phyloP scores from a whole-genome alignment of 176 grass and related monocot species.

The Melocanna baccifera region DNA sequence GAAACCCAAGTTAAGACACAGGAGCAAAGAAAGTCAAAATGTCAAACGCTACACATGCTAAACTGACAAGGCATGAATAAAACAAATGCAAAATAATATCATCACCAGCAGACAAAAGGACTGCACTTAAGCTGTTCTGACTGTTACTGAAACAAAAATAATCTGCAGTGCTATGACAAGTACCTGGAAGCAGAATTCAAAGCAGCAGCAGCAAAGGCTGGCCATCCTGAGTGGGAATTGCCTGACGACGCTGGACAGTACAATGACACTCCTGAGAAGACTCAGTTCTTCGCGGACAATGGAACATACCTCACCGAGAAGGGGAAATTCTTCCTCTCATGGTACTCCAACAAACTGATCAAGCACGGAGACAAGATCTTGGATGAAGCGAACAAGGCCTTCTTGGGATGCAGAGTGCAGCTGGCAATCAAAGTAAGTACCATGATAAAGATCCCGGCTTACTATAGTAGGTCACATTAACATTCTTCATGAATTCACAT shows the following conservation, averaged over 20 bases:
- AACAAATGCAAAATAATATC: background rate
- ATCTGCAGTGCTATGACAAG: slow-evolving; percentile 85
- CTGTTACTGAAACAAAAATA: slow-evolving; percentile 12
- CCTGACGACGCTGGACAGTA: slow-evolving; percentile 75
- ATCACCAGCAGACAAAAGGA: background rate
- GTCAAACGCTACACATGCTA: slow-evolving; percentile 22
- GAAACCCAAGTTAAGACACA: background rate
- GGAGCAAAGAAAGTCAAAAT: background rate
- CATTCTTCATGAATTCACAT: background rate
- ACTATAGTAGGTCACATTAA: background rate
- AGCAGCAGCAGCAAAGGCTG: slow-evolving; percentile 45
- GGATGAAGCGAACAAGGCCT: slow-evolving; percentile 68
- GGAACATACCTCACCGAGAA: slow-evolving; percentile 63
- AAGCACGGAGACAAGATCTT: slow-evolving; percentile 72
- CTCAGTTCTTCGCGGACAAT: slow-evolving; percentile 54
- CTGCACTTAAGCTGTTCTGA: slow-evolving; percentile 2
- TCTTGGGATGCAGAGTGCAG: slow-evolving; percentile 67
- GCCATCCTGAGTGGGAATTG: slow-evolving; percentile 84
- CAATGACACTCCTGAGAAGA: slow-evolving; percentile 71
- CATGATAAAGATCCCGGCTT: background rate
- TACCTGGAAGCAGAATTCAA: slow-evolving; percentile 66
- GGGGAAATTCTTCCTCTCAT: slow-evolving; percentile 82
- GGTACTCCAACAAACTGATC: slow-evolving; percentile 95
- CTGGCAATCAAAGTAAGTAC: slow-evolving; percentile 79
- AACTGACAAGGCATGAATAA: background rate